Base-by-base conservation (phyloP, 2,329 filamentous ascomycete genomes). In the Xylaria sp. region DNA sequence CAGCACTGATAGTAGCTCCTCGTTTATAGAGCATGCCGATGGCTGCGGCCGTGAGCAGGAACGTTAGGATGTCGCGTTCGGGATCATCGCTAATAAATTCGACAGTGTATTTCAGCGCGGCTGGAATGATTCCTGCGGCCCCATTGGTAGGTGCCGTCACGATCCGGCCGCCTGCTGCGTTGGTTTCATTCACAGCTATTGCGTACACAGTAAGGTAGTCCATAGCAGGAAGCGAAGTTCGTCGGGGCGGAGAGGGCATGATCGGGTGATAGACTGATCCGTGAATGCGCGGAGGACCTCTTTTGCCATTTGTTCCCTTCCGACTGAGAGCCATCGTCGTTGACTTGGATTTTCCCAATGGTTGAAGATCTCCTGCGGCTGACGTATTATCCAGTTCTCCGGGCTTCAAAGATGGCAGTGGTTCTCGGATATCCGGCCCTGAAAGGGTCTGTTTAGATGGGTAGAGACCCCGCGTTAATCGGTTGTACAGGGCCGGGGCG, bases 1-100 rank as follows among this genome's bases (percentile, higher is more conserved):
- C 83, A 0, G 83, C 83, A 0, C 83, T 85, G 67, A 85, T 85
- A 23, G 83, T 85, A 0, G 83, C 83, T 3, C 83, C 83, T 20
- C 83, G 82, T 78, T 85, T 85, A 78, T 85, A 85, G 25, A 85
- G 78, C 83, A 85, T 85, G 53, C 83, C 83, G 25, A 85, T 84
- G 6, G 83, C 83, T 0, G 83, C 79, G 1, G 83, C 81, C 1
- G 83, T 85, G 1, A 85, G 78, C 0, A 85, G 75, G 73, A 85
- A 85, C 0, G 83, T 85, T 4, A 81, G 78, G 12, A 84, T 79
- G 63, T 85, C 83, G 52, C 83, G 83, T 66, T 85, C 83, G 1
- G 81, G 76, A 45, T 85, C 83, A 68, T 85, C 83, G 72, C 83
- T 84, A 73, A 85, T 78, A 67, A 85, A 85, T 69, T 85, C 83